These are phyloP conservation scores for Fistulina hepatica DNA, from an alignment of 1,284 basidiomycete genomes.

Conservation along the genomic window DNA sequence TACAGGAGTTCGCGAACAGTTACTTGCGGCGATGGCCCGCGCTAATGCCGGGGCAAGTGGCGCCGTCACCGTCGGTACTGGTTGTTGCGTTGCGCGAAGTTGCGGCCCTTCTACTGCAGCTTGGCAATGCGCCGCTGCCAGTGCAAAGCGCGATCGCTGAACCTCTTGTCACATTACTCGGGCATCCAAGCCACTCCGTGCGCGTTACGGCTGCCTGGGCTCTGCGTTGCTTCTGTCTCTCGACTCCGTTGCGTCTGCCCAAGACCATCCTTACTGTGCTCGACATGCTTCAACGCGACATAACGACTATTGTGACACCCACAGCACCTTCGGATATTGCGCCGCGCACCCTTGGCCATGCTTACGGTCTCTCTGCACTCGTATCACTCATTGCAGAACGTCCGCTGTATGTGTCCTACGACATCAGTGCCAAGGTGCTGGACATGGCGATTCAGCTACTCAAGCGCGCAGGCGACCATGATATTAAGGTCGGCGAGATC, in stretches of 20 bases:
- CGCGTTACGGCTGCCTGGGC: conserved; percentile 83
- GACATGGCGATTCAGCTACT: conserved; percentile 86
- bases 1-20: conserved; percentile 71
- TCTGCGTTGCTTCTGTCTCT: conserved; percentile 82
- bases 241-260: conserved; percentile 77
- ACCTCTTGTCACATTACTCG: conserved; percentile 74
- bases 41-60: conserved; percentile 75
- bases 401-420: conserved; percentile 92
- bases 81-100: conserved; percentile 77
- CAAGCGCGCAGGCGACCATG: conserved; percentile 86
- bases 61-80: conserved; percentile 64
- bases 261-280: conserved; percentile 66
- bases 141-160: conserved; percentile 82
- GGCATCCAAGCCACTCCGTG: conserved; percentile 81
- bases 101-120: conserved; percentile 75
- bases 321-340: conserved; percentile 66
- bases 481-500: conserved; percentile 68
- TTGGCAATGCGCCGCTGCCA: conserved; percentile 85
- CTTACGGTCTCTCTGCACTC: conserved; percentile 81
- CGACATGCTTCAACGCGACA: conserved; percentile 77
- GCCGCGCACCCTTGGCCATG: conserved; percentile 72
- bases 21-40: conserved; percentile 91
- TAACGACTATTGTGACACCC: conserved; percentile 57
- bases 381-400: conserved; percentile 79
- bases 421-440: conserved; percentile 83